Evolutionary conservation across 2,329 filamentous ascomycete species (phyloP), one percentile per base, ranked within the genome.

Genomic region (Aspergillus sp.): DNA sequence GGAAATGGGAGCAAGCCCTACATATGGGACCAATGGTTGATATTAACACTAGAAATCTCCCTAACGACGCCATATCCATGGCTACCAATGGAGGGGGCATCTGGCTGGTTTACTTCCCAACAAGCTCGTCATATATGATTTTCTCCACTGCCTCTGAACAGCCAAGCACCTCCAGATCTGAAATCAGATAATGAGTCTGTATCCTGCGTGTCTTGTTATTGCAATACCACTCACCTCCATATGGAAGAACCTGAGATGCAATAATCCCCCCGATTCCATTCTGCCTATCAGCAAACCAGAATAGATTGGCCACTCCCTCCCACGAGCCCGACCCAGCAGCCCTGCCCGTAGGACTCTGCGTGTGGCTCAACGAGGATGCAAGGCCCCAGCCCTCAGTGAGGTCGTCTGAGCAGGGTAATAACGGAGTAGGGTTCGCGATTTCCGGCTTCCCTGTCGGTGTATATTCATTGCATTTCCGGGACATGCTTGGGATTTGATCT

Each of bases 351-450:
- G 66, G 58, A 0, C 76, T 77, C 1, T 77, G n/a, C 24, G 24
- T 8, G 26, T 65, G 54, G 47, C 55, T 48, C 76, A 87, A 81
- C 3, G 54, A 50, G 54, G 85, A 85, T 0, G 79, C 81, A 43
- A 89, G 71, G 0, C 85, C 85, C 86, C 85, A 89, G 15, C 87
- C 87, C 66, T 89, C 85, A 0, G 85, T 82, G 41, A 77, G 56
- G 20, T 70, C 63, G 20, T 78, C 78, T 67, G 5, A 71, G n/a
- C 22, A 24, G 5, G 38, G 22, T 15, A 13, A 32, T 42, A 38
- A 15, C 22, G 78, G 74, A 0, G 80, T 59, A 0, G 73, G 66
- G 62, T 84, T 82, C 2, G 80, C 77, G 18, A 83, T 71, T 30
- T 78, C 71, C 0, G 81, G 50, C 22, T 57, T 60, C 17, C 15